A percentile compares a stretch with the other conserved stretches of the same genome.
phyloP scores from a whole-genome alignment of 441 rosid genomes.

The Populus trichocarpa region DNA sequence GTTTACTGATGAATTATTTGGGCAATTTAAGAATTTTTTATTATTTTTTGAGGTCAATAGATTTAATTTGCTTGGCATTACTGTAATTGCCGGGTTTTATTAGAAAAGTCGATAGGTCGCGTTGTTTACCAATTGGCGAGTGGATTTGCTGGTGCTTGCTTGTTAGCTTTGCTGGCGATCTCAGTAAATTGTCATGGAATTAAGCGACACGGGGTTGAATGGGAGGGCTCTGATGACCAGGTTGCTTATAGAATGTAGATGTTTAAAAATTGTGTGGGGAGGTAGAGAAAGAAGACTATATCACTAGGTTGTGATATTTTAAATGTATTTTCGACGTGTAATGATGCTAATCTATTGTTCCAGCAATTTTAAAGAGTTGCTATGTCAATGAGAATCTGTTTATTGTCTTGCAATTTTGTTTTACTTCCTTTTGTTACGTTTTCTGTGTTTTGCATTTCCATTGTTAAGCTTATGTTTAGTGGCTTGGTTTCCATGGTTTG shows the following conservation, averaged over 20 bases:
- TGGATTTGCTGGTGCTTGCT: background rate
- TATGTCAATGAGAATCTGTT: background rate
- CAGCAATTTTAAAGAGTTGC: background rate
- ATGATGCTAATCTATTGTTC: background rate
- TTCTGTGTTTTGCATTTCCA: background rate
- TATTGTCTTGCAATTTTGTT: background rate
- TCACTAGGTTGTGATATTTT: background rate
- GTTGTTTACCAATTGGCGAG: background rate
- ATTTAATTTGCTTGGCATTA: background rate
- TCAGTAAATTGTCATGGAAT: background rate
- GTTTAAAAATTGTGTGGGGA: background rate
- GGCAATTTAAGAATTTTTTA: background rate
- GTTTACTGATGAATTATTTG: background rate
- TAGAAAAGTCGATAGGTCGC: background rate
- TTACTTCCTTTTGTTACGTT: background rate
- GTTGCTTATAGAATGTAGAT: background rate
- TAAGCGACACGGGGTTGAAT: background rate
- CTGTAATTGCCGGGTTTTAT: background rate
- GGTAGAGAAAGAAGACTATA: background rate
- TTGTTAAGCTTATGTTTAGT: background rate
- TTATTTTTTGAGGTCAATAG: background rate
- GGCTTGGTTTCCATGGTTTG: conserved; percentile 21
- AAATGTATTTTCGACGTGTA: background rate
- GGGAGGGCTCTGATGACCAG: background rate
- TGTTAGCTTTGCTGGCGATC: background rate